Conservation (phyloP, 1,284 basidiomycete genomes). For the Sparassis latifolia region DNA sequence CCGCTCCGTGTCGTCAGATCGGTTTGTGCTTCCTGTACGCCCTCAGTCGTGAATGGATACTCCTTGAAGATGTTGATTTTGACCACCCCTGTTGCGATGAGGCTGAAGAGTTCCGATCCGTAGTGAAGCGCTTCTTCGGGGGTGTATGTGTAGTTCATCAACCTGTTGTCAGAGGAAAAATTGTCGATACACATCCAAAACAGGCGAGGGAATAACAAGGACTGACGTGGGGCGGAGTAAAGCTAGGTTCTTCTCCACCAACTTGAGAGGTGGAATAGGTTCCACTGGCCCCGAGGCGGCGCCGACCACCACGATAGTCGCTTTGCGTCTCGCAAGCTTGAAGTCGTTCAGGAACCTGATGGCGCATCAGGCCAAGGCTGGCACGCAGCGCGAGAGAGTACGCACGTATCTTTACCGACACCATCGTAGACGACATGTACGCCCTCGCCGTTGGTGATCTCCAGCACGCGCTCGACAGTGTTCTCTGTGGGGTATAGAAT, state of each 20-base stretch:
- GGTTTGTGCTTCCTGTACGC: slow-evolving; percentile 69
- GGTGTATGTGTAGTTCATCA: slow-evolving; percentile 65
- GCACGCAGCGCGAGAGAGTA: slow-evolving; percentile 8
- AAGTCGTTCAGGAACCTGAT: slow-evolving; percentile 48
- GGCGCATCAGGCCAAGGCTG: not conserved
- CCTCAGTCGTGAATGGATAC: slow-evolving; percentile 82
- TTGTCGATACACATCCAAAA: not conserved
- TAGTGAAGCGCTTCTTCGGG: slow-evolving; percentile 69
- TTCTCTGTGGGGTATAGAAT: slow-evolving; percentile 76
- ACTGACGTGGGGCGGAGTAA: slow-evolving; percentile 70
- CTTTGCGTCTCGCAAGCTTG: slow-evolving; percentile 73
- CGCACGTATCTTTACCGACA: slow-evolving; percentile 87
- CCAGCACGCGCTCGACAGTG: slow-evolving; percentile 65
- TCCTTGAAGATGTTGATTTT: slow-evolving; percentile 72
- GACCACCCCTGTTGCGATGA: slow-evolving; percentile 56
- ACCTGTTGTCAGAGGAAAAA: slow-evolving; percentile 27
- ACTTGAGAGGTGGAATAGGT: slow-evolving; percentile 69
- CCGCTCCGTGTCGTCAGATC: slow-evolving; percentile 66
- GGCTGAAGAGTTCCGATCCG: slow-evolving; percentile 58
- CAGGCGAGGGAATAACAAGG: not conserved
- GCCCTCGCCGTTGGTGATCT: slow-evolving; percentile 79
- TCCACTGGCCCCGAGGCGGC: slow-evolving; percentile 83
- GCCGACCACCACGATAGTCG: slow-evolving; percentile 84
- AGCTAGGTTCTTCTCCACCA: slow-evolving; percentile 81
- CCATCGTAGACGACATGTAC: slow-evolving; percentile 90